phyloP scores from a whole-genome alignment of 73 alveolate species.

The Urostyla sp. region DNA sequence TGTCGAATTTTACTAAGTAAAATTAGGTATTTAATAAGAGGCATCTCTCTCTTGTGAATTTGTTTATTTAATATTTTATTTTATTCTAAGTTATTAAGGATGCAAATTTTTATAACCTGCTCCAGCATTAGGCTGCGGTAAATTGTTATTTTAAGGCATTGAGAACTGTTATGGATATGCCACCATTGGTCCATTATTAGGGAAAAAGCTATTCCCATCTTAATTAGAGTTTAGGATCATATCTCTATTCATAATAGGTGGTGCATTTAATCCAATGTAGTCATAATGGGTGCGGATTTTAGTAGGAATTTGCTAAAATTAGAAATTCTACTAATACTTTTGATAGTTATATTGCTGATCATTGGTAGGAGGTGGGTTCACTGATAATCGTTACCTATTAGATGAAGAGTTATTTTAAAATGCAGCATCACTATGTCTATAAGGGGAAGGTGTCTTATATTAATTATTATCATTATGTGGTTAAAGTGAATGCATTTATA shows the following conservation, averaged over 20 bases:
- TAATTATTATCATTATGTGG: slow-evolving; percentile 11
- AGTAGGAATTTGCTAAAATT: neutral
- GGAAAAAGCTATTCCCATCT: neutral
- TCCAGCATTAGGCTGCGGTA: neutral
- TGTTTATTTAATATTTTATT: neutral
- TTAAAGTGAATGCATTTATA: neutral
- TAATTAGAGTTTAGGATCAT: neutral
- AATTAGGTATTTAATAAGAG: slow-evolving; percentile 22
- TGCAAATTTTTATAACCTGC: neutral
- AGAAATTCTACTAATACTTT: neutral
- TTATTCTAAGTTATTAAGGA: slow-evolving; percentile 16
- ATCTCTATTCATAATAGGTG: slow-evolving; percentile 41
- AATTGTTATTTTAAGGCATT: neutral
- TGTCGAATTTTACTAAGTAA: neutral
- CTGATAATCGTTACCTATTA: neutral
- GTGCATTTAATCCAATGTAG: slow-evolving; percentile 39
- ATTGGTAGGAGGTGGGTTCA: neutral
- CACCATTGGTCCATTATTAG: slow-evolving; percentile 21
- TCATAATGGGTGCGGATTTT: neutral
- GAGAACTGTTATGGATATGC: slow-evolving; percentile 15
- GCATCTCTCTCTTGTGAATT: slow-evolving; percentile 32
- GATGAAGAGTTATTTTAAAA: neutral
- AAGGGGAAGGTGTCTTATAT: slow-evolving; percentile 38
- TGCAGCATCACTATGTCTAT: neutral
- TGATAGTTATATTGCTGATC: neutral